phyloP scores from a whole-genome alignment of 352 stramenopile genomes.

The Globisporangium viniferum region DNA sequence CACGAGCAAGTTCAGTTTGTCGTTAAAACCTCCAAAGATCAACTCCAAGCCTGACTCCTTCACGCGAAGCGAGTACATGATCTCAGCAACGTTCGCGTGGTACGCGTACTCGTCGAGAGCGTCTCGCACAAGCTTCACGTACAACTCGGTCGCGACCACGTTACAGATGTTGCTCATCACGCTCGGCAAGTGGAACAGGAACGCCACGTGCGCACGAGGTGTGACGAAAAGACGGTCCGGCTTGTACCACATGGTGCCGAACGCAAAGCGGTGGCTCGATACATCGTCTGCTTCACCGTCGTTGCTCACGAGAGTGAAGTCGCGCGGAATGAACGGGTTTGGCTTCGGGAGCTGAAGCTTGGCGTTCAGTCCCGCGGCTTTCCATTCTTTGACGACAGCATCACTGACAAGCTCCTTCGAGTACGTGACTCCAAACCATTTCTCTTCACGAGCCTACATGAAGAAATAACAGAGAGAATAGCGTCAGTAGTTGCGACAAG shows the following conservation, averaged over 20 bases:
- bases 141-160: constrained; percentile 51
- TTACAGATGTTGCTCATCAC: constrained; percentile 35
- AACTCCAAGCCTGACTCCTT: constrained; percentile 66
- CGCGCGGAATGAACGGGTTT: constrained; percentile 70
- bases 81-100: constrained; percentile 65
- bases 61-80: constrained; percentile 65
- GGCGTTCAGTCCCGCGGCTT: constrained; percentile 27
- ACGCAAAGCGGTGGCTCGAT: constrained; percentile 30
- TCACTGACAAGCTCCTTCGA: constrained; percentile 36
- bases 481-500: not conserved
- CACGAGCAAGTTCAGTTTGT: constrained; percentile 67
- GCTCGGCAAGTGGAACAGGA: constrained; percentile 52
- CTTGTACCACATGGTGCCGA: constrained; percentile 67
- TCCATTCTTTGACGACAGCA: constrained; percentile 36
- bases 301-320: constrained; percentile 57
- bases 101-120: constrained; percentile 74
- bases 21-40: constrained; percentile 72
- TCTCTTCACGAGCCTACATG: constrained; percentile 33
- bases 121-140: constrained; percentile 60
- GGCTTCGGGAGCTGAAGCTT: constrained; percentile 50
- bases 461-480: not conserved
- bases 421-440: constrained; percentile 71
- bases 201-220: constrained; percentile 52
- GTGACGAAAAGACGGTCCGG: constrained; percentile 54
- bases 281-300: constrained; percentile 23